phyloP scores from a whole-genome alignment of 2,329 filamentous ascomycete genomes.

The Chaetomiaceae sp. region DNA sequence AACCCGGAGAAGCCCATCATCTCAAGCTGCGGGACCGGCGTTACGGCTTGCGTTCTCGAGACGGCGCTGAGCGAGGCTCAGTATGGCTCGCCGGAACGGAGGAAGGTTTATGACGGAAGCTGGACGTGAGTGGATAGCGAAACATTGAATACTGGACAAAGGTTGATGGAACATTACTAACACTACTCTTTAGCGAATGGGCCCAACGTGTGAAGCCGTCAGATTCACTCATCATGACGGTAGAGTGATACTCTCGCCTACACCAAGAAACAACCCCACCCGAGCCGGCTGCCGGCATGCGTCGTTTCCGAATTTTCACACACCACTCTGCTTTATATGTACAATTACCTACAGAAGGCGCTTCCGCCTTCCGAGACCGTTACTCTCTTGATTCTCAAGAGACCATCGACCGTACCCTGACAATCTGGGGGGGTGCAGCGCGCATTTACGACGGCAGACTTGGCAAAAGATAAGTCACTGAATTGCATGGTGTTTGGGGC shows the following conservation, averaged over 20 bases:
- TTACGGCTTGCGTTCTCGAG: conserved; percentile 88
- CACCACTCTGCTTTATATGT: conserved; percentile 6
- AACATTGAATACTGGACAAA: background rate
- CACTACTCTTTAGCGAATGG: conserved; percentile 51
- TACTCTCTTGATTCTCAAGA: background rate
- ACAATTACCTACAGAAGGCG: background rate
- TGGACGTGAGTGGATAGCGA: conserved; percentile 72
- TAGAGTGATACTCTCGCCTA: conserved; percentile 28
- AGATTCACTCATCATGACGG: conserved; percentile 60
- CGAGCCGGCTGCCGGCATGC: background rate
- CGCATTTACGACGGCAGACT: background rate
- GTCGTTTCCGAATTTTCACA: background rate
- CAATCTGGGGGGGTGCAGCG: background rate
- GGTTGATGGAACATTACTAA: conserved; percentile 26
- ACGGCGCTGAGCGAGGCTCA: conserved; percentile 76
- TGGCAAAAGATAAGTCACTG: background rate
- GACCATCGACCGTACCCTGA: background rate
- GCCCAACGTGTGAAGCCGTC: conserved; percentile 59
- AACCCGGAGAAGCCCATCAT: conserved; percentile 78
- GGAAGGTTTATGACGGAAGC: conserved; percentile 88
- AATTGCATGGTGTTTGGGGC: conserved; percentile 13
- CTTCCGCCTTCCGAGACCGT: background rate
- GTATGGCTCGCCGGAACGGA: conserved; percentile 61
- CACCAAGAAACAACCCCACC: background rate
- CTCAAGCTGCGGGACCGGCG: conserved; percentile 85